Evolutionary conservation across 805 yeast genomes (phyloP), one percentile per base, ranked within the genome.

Genomic region (Lipomyces yamanashiensis): DNA sequence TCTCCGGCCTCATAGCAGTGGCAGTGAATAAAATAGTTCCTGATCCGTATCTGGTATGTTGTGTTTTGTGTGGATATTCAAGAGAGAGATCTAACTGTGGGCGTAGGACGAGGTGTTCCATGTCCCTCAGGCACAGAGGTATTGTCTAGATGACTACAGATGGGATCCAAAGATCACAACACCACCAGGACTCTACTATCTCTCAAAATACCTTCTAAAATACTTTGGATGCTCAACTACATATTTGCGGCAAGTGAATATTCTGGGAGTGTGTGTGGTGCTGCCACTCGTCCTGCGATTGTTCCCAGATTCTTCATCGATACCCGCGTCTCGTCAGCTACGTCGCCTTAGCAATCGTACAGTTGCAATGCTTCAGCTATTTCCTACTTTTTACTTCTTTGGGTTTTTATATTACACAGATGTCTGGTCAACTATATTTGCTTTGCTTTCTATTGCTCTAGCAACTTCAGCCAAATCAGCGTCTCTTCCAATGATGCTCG

Each of bases 91-190:
- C 45, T n/a, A 43, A 28, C 37, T n/a, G n/a, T 21, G 28, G 56
- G 85, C 76, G 70, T 81, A 85, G 72, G 97, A 95, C 77, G 99
- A 95, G 75, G 80, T 84, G 12, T 93, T 93, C 76, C 99, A 95
- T 73, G 80, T 90, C 23, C 85, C 86, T 7, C 98, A 95, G 79
- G 86, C 96, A 7, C 80, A 84, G 62, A 80, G 78, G 54, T 92
- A 88, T 72, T 83, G 90, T 63, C 69, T 74, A 1, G 88, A 87
- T 12, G 78, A 85, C 57, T 91, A 86, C 77, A 59, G 67, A n/a
- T 92, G 97, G 97, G 91, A 95, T 74, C 81, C 86, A 12, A 92
- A 93, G 73, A 91, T 95, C 73, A 93, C 99, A 1, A 95, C 99
- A 0, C 99, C 99, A 0, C 98, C 98, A 0, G 99, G 98, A 0